phyloP scores from a whole-genome alignment of 2,329 filamentous ascomycete species.

The Pestalotiopsis sp. region DNA sequence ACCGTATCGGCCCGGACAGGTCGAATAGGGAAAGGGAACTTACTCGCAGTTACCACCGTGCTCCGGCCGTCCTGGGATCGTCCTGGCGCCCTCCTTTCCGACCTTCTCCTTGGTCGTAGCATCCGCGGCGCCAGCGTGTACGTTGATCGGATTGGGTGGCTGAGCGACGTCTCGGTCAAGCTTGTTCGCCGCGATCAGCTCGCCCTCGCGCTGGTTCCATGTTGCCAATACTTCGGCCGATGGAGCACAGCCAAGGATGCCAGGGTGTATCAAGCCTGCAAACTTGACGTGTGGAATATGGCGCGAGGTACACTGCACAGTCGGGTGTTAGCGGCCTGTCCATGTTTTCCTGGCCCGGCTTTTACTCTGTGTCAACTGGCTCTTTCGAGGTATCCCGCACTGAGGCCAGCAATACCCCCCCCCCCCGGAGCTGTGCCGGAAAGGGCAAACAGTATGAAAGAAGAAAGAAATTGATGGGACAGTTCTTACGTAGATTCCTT shows the following conservation, averaged over 20 bases:
- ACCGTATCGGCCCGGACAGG: background rate
- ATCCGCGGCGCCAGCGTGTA: slow-evolving; percentile 68
- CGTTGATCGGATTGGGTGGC: slow-evolving; percentile 70
- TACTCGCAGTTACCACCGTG: slow-evolving; percentile 85
- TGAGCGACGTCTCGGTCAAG: slow-evolving; percentile 73
- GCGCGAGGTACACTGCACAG: slow-evolving; percentile 65
- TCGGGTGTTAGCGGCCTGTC: slow-evolving; percentile 56
- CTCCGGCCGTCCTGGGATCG: slow-evolving; percentile 81
- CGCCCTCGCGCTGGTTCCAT: slow-evolving; percentile 83
- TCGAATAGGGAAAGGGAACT: slow-evolving; percentile 12
- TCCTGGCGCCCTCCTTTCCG: slow-evolving; percentile 76
- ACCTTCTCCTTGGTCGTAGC: slow-evolving; percentile 64
- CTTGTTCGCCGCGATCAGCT: slow-evolving; percentile 70
- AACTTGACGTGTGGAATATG: slow-evolving; percentile 89
- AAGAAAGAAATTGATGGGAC: background rate
- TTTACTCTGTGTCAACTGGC: slow-evolving; percentile 44
- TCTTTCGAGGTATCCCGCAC: too few relatives aligned
- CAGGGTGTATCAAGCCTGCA: slow-evolving; percentile 85
- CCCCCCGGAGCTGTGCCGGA: too few relatives aligned
- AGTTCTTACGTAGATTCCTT: slow-evolving; percentile 40
- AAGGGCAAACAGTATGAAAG: background rate
- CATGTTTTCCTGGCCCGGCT: slow-evolving; percentile 75
- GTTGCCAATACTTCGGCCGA: slow-evolving; percentile 73
- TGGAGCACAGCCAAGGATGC: slow-evolving; percentile 87
- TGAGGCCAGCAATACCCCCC: too few relatives aligned